A percentile compares a stretch with the other conserved stretches of the same genome.
phyloP scores from a whole-genome alignment of 106 monocot genomes.

The Dendrobium huoshanense region DNA sequence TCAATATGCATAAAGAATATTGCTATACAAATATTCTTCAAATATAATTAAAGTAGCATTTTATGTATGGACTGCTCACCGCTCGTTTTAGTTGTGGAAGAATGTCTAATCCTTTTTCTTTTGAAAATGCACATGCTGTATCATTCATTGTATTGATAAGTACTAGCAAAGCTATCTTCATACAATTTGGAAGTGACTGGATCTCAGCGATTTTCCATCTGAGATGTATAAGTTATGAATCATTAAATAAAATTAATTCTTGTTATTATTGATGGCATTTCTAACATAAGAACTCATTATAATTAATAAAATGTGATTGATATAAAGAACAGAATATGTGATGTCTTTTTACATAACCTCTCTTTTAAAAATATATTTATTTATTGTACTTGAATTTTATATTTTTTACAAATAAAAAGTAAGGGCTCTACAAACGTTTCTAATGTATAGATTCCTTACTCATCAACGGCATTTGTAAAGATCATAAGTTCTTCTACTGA shows the following conservation, averaged over 20 bases:
- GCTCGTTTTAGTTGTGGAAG: background rate
- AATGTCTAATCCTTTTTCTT: background rate
- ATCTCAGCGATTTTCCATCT: background rate
- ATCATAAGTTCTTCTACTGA: background rate
- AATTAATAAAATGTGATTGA: too few species aligned
- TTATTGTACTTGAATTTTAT: too few species aligned
- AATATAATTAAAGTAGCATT: background rate
- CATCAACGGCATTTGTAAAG: background rate
- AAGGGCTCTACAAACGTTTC: background rate
- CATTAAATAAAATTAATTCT: background rate
- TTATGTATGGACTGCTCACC: background rate
- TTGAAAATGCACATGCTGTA: background rate
- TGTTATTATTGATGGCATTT: too few species aligned
- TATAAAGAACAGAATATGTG: too few species aligned
- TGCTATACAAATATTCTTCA: too few species aligned
- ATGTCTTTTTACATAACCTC: too few species aligned
- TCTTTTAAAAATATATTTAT: too few species aligned
- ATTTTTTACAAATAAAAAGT: background rate
- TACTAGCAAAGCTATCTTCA: background rate
- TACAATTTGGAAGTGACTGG: background rate
- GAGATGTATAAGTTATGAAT: background rate
- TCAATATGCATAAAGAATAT: background rate
- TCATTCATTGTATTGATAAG: constrained; percentile 3
- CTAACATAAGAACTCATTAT: too few species aligned
- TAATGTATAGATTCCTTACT: background rate